These are phyloP conservation scores for Cucurbitaria berberidis DNA, from an alignment of 2,329 filamentous ascomycete species.

Conservation along the genomic window DNA sequence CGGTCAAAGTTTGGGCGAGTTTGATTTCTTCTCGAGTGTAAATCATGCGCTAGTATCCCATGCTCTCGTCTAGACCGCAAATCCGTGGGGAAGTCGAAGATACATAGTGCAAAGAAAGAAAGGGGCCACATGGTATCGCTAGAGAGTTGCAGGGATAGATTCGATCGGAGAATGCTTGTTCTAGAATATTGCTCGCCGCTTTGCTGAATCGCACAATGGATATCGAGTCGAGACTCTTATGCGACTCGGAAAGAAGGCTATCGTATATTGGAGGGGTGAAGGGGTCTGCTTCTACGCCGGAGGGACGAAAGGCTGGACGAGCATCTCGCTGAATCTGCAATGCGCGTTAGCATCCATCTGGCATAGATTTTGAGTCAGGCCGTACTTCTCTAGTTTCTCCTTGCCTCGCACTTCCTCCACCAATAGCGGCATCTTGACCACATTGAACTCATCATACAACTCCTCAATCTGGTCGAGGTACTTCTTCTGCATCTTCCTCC, in stretches of 20 bases:
- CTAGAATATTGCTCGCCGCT: too few species aligned
- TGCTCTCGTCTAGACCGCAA: too few species aligned
- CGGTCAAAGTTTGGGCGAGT: background rate
- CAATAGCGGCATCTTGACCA: slow-evolving; percentile 95
- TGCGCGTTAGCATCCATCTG: slow-evolving; percentile 20
- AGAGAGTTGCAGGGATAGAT: too few species aligned
- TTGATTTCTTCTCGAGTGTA: slow-evolving; percentile 4
- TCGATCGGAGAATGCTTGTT: too few species aligned
- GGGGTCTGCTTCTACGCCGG: slow-evolving; percentile 58
- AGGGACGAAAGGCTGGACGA: slow-evolving; percentile 76
- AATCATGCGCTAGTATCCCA: too few species aligned
- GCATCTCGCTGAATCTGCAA: slow-evolving; percentile 76
- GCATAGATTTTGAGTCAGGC: too few species aligned
- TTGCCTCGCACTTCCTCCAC: slow-evolving; percentile 96
- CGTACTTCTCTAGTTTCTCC: slow-evolving; percentile 80
- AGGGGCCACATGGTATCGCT: slow-evolving; percentile 14
- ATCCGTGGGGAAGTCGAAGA: too few species aligned
- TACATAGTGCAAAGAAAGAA: slow-evolving; percentile 6
- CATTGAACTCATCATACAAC: slow-evolving; percentile 98
- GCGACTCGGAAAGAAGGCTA: too few species aligned
- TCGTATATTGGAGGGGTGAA: too few species aligned
- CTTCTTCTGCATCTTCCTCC: slow-evolving; percentile 98
- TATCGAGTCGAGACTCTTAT: too few species aligned
- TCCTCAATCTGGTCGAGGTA: slow-evolving; percentile 99
- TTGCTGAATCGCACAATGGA: too few species aligned